Evolutionary conservation across 768 basidiomycete species (phyloP).

Genomic region (Solioccasus polychromus): DNA sequence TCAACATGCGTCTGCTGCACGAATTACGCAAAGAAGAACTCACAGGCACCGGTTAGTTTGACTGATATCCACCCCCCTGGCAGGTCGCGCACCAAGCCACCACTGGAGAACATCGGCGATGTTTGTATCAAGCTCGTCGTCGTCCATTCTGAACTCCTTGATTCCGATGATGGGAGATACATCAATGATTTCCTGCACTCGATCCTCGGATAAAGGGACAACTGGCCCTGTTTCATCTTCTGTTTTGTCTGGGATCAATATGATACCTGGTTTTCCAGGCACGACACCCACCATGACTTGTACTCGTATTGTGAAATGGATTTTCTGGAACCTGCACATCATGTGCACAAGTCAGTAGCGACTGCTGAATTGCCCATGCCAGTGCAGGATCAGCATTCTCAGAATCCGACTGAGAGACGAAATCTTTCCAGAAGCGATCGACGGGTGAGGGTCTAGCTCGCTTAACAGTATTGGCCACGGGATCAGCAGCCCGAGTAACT

Average conservation of each 20-base stretch:
- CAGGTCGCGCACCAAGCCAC: slow-evolving; percentile 71
- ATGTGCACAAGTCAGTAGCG: slow-evolving; percentile 16
- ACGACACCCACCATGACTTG: slow-evolving; percentile 10
- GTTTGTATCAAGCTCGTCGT: slow-evolving; percentile 48
- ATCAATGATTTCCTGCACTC: not conserved
- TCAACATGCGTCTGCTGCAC: not conserved
- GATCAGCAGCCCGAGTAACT: slow-evolving; percentile 4
- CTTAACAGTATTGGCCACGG: slow-evolving; percentile 5
- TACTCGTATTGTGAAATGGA: not conserved
- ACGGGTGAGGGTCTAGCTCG: slow-evolving; percentile 5
- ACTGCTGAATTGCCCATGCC: slow-evolving; percentile 32
- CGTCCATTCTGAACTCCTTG: slow-evolving; percentile 56
- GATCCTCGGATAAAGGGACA: not conserved
- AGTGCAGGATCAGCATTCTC: slow-evolving; percentile 19
- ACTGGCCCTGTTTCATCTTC: not conserved
- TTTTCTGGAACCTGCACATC: not conserved
- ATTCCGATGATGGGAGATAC: slow-evolving; percentile 58
- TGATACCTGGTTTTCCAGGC: not conserved
- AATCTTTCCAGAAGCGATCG: slow-evolving; percentile 6
- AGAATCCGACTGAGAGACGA: slow-evolving; percentile 4
- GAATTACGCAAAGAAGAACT: slow-evolving; percentile 28
- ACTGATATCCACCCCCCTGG: slow-evolving; percentile 65
- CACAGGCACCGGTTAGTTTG: slow-evolving; percentile 66
- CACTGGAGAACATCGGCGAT: slow-evolving; percentile 58
- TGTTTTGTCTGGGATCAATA: slow-evolving; percentile 11